These are phyloP conservation scores for Schizopora paradoxa DNA, from an alignment of 1,284 basidiomycete genomes.

Conservation along the genomic window DNA sequence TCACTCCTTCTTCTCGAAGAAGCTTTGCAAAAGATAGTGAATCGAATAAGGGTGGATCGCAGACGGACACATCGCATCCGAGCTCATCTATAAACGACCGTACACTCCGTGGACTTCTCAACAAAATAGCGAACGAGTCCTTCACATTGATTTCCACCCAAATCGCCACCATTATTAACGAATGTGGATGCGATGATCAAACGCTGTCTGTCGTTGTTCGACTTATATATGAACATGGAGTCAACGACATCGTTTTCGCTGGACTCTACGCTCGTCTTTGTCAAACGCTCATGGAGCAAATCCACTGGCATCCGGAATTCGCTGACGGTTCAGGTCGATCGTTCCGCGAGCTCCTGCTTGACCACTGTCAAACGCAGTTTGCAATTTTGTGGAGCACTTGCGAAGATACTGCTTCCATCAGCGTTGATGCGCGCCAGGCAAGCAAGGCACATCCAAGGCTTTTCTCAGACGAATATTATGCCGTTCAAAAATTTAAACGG, in stretches of 20 bases:
- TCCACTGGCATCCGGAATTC: conserved; percentile 79
- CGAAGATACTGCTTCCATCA: conserved; percentile 28
- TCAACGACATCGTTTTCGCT: conserved; percentile 94
- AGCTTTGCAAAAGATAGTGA: too few relatives aligned
- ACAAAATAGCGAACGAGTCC: too few relatives aligned
- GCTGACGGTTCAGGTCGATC: conserved; percentile 80
- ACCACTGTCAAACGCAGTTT: conserved; percentile 65
- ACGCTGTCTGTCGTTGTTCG: conserved; percentile 94
- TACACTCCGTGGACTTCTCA: too few relatives aligned
- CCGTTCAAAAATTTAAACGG: conserved; percentile 93
- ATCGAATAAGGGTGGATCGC: too few relatives aligned
- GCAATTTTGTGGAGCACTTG: conserved; percentile 61
- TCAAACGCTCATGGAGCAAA: conserved; percentile 87
- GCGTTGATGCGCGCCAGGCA: too few relatives aligned
- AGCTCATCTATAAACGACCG: too few relatives aligned
- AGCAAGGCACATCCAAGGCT: too few relatives aligned
- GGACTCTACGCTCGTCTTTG: conserved; percentile 96
- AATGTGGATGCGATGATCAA: conserved; percentile 86
- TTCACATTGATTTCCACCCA: too few relatives aligned
- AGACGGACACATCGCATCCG: too few relatives aligned
- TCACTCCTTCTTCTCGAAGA: too few relatives aligned
- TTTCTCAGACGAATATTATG: too few relatives aligned
- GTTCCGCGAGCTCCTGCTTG: conserved; percentile 66
- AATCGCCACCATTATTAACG: conserved; percentile 88
- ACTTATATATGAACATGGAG: too few relatives aligned